Evolutionary conservation across 768 basidiomycete genomes (phyloP).

Genomic region (Clitopilus hobsonii): DNA sequence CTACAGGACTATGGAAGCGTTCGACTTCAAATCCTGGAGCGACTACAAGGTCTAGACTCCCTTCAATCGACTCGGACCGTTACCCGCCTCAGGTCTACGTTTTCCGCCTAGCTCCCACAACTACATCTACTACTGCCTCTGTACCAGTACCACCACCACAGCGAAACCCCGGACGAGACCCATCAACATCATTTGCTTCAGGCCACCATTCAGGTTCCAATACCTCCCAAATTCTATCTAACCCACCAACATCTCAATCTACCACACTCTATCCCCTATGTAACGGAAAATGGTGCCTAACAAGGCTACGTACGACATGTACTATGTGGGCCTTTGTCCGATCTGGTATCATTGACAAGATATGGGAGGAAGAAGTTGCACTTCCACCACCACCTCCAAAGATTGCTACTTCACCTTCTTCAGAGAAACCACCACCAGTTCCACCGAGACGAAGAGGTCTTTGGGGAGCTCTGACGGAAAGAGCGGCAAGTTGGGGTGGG

Average conservation of each 20-base stretch:
- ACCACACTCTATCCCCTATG: conserved; percentile 77
- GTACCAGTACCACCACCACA: conserved; percentile 24
- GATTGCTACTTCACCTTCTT: conserved; percentile 11
- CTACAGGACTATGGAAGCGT: conserved; percentile 57
- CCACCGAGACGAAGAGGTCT: conserved; percentile 60
- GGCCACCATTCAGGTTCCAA: conserved; percentile 22
- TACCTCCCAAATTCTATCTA: conserved; percentile 11
- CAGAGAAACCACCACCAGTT: conserved; percentile 49
- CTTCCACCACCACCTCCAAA: conserved; percentile 26
- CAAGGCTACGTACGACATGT: conserved; percentile 81
- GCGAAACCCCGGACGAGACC: conserved; percentile 14
- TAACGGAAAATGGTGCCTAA: conserved; percentile 79
- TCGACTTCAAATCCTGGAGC: conserved; percentile 21
- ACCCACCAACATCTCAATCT: conserved; percentile 20
- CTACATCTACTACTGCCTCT: conserved; percentile 23
- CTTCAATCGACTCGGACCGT: conserved; percentile 23
- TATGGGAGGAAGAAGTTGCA: conserved; percentile 84
- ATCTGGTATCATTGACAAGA: conserved; percentile 72
- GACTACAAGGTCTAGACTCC: conserved; percentile 22
- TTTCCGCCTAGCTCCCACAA: conserved; percentile 53
- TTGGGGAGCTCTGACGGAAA: conserved; percentile 62
- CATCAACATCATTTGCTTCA: conserved; percentile 20
- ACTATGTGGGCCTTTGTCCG: conserved; percentile 88
- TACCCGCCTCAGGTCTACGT: conserved; percentile 53
- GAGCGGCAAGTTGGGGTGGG: conserved; percentile 50